Conservation (phyloP, 192 early-diverging fungal species). For the Cetraspora pellucida region DNA sequence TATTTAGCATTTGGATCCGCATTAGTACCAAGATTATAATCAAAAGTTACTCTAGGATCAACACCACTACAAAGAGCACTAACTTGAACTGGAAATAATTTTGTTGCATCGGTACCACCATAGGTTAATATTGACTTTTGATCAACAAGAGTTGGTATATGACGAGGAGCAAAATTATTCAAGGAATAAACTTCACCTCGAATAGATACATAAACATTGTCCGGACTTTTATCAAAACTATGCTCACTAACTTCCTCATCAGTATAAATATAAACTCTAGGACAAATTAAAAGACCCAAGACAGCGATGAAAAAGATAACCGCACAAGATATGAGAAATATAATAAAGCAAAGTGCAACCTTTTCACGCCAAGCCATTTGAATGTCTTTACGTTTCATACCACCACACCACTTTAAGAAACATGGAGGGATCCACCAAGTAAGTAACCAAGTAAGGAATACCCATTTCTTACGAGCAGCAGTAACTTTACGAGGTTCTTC, state of each 20-base stretch:
- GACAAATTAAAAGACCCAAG: slow-evolving; percentile 76
- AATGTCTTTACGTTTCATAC: slow-evolving; percentile 78
- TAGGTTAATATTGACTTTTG: slow-evolving; percentile 53
- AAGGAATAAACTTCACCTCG: slow-evolving; percentile 86
- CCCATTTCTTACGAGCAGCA: slow-evolving; percentile 76
- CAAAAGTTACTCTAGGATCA: slow-evolving; percentile 48
- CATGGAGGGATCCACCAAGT: slow-evolving; percentile 86
- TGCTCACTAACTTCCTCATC: slow-evolving; percentile 57
- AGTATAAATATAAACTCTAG: slow-evolving; percentile 73
- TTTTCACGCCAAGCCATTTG: slow-evolving; percentile 98
- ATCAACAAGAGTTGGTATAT: slow-evolving; percentile 51
- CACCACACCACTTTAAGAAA: slow-evolving; percentile 68
- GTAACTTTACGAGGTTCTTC: slow-evolving; percentile 57
- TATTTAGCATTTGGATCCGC: slow-evolving; percentile 63
- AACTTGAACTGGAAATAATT: slow-evolving; percentile 70
- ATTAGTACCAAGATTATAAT: slow-evolving; percentile 50
- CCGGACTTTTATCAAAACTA: slow-evolving; percentile 37
- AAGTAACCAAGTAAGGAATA: slow-evolving; percentile 75
- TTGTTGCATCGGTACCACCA: slow-evolving; percentile 65
- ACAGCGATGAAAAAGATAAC: slow-evolving; percentile 86
- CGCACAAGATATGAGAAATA: slow-evolving; percentile 73
- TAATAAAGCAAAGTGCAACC: slow-evolving; percentile 85
- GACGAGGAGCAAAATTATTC: slow-evolving; percentile 61
- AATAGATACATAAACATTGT: slow-evolving; percentile 67
- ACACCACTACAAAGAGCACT: slow-evolving; percentile 62